phyloP scores from a whole-genome alignment of 176 grass and related monocot genomes.

The Avena sativa region DNA sequence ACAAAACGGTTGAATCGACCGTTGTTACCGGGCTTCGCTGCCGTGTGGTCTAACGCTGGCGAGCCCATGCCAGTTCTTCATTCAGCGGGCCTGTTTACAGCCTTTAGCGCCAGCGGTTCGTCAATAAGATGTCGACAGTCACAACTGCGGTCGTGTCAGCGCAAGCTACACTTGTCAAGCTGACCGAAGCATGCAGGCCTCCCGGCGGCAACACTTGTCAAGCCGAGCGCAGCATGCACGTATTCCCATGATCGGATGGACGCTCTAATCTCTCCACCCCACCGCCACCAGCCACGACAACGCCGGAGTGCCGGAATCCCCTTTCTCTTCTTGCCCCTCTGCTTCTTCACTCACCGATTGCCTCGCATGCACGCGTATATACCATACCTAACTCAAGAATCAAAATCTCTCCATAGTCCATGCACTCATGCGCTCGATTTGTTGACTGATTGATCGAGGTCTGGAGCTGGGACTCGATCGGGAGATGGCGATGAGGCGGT shows the following conservation, averaged over 20 bases:
- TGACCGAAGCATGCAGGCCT: neutral
- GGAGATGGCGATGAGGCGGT: neutral
- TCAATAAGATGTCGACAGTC: neutral
- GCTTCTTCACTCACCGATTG: neutral
- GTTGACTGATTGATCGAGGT: too few relatives aligned
- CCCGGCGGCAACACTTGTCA: slow-evolving; percentile 8
- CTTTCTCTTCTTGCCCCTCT: neutral
- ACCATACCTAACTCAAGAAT: neutral
- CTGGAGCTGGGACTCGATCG: neutral
- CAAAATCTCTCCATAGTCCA: neutral
- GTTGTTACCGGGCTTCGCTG: too few relatives aligned
- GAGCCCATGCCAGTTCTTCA: too few relatives aligned
- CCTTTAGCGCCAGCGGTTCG: neutral
- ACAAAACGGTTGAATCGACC: too few relatives aligned
- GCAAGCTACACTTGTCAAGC: slow-evolving; percentile 11
- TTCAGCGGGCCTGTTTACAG: too few relatives aligned
- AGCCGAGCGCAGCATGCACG: slow-evolving; percentile 8
- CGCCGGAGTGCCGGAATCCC: slow-evolving; percentile 27
- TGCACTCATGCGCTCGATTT: too few relatives aligned
- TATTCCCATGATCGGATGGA: neutral
- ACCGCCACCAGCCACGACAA: slow-evolving; percentile 1
- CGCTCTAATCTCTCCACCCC: slow-evolving; percentile 4
- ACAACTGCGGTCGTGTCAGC: neutral
- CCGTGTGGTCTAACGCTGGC: too few relatives aligned
- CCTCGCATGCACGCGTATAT: neutral